These are phyloP conservation scores for Kuraishia capsulata DNA, from an alignment of 805 yeast species.

Conservation along the genomic window DNA sequence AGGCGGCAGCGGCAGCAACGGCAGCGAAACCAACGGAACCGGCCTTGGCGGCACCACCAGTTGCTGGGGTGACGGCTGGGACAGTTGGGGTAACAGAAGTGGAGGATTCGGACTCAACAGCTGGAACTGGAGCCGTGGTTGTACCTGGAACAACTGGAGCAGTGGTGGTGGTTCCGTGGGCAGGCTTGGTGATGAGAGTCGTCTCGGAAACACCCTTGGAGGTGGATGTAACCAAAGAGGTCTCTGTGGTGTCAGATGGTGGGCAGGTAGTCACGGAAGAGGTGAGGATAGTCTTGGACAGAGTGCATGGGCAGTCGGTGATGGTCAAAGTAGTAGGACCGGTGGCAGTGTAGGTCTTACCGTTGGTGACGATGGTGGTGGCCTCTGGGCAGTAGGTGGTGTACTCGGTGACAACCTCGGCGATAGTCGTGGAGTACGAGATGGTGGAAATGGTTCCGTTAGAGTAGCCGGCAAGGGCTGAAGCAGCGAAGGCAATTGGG, in stretches of 20 bases:
- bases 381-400: slow-evolving; percentile 81
- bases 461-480: slow-evolving; percentile 38
- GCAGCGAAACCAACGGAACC: slow-evolving; percentile 30
- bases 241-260: slow-evolving; percentile 1
- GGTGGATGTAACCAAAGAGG: too few relatives aligned
- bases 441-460: slow-evolving; percentile 37
- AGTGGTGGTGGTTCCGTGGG: slow-evolving; percentile 10
- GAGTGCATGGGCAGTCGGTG: slow-evolving; percentile 83
- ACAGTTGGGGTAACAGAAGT: too few relatives aligned
- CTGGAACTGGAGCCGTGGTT: too few relatives aligned
- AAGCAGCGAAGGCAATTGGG: slow-evolving; percentile 24
- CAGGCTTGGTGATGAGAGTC: slow-evolving; percentile 8
- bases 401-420: slow-evolving; percentile 56
- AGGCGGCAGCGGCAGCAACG: slow-evolving; percentile 28
- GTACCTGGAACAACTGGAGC: slow-evolving; percentile 7
- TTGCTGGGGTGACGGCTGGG: too few relatives aligned
- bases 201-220: slow-evolving; percentile 11
- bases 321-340: slow-evolving; percentile 75
- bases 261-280: slow-evolving; percentile 13
- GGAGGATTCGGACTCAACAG: too few relatives aligned
- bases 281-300: slow-evolving; percentile 19
- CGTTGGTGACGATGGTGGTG: slow-evolving; percentile 57
- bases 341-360: slow-evolving; percentile 65
- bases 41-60: slow-evolving; percentile 24
- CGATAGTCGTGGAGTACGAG: slow-evolving; percentile 32